phyloP scores from a whole-genome alignment of 2,329 filamentous ascomycete species.

The Xylaria sp. region DNA sequence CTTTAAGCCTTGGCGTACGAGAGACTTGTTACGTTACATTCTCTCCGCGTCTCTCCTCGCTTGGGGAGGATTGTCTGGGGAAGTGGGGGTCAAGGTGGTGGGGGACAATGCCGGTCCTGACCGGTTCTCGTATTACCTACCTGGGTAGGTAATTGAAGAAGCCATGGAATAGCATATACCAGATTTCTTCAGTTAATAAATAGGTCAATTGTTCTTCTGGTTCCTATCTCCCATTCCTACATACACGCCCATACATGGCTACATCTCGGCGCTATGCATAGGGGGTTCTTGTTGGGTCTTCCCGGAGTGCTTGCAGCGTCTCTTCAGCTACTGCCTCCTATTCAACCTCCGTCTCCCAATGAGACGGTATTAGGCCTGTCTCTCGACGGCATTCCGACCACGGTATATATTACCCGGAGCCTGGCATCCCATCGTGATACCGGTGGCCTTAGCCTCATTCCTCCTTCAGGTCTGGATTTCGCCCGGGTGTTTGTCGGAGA shows the following conservation, averaged over 20 bases:
- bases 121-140: not conserved
- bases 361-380: constrained; percentile 25
- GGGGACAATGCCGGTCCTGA: constrained; percentile 16
- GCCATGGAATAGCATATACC: not conserved
- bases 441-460: constrained; percentile 62
- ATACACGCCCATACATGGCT: not conserved
- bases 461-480: constrained; percentile 61
- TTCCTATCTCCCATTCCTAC: not conserved
- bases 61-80: constrained; percentile 4
- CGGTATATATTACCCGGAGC: constrained; percentile 55
- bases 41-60: not conserved
- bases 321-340: constrained; percentile 34
- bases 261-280: constrained; percentile 29
- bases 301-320: constrained; percentile 25
- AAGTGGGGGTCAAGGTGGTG: constrained; percentile 26
- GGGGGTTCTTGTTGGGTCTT: constrained; percentile 12
- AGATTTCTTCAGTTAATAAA: not conserved
- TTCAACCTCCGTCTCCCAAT: constrained; percentile 2
- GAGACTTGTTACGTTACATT: constrained; percentile 29
- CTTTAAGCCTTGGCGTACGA: not conserved
- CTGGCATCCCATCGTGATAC: constrained; percentile 56
- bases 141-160: not conserved
- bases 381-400: constrained; percentile 34
- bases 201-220: not conserved
- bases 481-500: constrained; percentile 59